Percentiles rank a stretch among this genome's conserved stretches.
Evolutionary conservation across 768 basidiomycete genomes (phyloP).

Genomic region (Clitopilus hobsonii): DNA sequence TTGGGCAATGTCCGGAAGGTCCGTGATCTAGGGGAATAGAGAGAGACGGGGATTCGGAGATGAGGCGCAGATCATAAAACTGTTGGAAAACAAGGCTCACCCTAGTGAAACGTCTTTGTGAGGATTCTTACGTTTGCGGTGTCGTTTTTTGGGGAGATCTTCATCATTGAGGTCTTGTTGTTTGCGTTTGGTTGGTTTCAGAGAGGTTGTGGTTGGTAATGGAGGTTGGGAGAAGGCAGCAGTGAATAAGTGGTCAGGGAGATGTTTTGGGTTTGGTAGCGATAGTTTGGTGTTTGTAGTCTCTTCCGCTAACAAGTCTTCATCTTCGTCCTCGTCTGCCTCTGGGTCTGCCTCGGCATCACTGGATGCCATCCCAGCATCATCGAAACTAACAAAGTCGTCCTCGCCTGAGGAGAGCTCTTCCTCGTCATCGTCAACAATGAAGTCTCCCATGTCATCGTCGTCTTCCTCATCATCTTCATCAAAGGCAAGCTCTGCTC

Average conservation of each 20-base stretch:
- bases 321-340: slow-evolving; percentile 15
- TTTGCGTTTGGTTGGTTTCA: slow-evolving; percentile 17
- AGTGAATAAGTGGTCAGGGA: slow-evolving; percentile 62
- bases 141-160: slow-evolving; percentile 21
- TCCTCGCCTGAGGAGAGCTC: not conserved
- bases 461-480: slow-evolving; percentile 6
- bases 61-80: not conserved
- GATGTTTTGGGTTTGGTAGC: slow-evolving; percentile 38
- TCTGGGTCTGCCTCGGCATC: slow-evolving; percentile 15
- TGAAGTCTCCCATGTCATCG: slow-evolving; percentile 22
- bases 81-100: slow-evolving; percentile 28
- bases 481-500: not conserved
- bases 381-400: not conserved
- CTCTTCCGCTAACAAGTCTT: slow-evolving; percentile 8
- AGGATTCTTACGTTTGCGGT: slow-evolving; percentile 21
- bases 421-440: slow-evolving; percentile 14
- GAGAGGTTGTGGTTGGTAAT: slow-evolving; percentile 8
- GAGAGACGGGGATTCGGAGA: slow-evolving; percentile 2
- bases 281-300: slow-evolving; percentile 18
- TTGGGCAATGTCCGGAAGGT: slow-evolving; percentile 42
- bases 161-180: slow-evolving; percentile 16
- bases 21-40: slow-evolving; percentile 35
- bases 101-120: slow-evolving; percentile 53
- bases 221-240: slow-evolving; percentile 44
- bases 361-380: slow-evolving; percentile 10